Base-by-base conservation (phyloP, 169 alveolate species). In the Eimeria sp. region DNA sequence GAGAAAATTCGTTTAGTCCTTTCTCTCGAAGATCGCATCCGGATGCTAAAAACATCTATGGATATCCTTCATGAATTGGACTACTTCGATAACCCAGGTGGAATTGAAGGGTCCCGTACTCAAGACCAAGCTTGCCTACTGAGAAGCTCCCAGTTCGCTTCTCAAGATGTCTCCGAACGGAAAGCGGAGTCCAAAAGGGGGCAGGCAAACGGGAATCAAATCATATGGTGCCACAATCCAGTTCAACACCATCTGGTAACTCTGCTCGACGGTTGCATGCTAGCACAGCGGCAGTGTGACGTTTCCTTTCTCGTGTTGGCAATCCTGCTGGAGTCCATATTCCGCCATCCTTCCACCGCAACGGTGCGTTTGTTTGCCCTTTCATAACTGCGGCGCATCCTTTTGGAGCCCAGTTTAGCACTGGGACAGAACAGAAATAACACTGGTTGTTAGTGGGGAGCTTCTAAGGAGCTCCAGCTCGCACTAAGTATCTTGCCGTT, bases 261-360 rank as follows among this genome's bases (percentile, higher is more conserved):
- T 54, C 92, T 84, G 40, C 63, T 58, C 61, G 92, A 84, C 43
- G 92, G 78, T 20, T 84, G 54, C 78, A 78, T 40, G 78, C 76
- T 84, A 34, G 92, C 75, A 30, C 13, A 84, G 92, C 40, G 40
- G 80, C 92, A 84, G 61, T 84, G 78, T 70, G 92, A 84, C 76
- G 78, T 54, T 20, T 84, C 43, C 80, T 54, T 84, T 57, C n/a
- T 84, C 58, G 40, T 84, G 92, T 61, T 84, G 40, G 78, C 63
- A 18, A 54, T 34, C n/a, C 76, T 84, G 18, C 78, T 84, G 49
- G 80, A 84, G 57, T 84, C 78, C 61, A 54, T 58, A 25, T 16
- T 58, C 61, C 75, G 92, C 92, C 75, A 58, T 27, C 89, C 89
- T 43, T 54, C 61, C 16, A 84, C 75, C 57, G 34, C 92, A 18